phyloP scores from a whole-genome alignment of 2,329 filamentous ascomycete genomes.

The Diaporthe nobilis region DNA sequence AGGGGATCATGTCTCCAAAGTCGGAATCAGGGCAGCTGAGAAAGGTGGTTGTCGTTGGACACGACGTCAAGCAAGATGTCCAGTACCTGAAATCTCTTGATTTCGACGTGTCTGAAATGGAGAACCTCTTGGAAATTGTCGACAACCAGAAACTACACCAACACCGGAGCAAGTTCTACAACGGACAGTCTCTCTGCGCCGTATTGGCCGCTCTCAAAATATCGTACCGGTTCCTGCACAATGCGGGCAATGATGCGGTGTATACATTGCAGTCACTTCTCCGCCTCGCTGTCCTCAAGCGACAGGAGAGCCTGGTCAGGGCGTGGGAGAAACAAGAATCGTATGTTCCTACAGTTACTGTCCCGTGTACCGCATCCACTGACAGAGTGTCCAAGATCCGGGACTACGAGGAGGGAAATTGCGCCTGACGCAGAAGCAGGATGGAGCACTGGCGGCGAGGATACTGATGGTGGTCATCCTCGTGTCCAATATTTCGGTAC shows the following conservation, averaged over 20 bases:
- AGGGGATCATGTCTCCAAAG: constrained; percentile 53
- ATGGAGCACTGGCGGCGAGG: constrained; percentile 51
- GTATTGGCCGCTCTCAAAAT: constrained; percentile 78
- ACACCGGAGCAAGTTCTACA: constrained; percentile 67
- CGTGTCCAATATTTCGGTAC: constrained; percentile 8
- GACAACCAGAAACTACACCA: constrained; percentile 84
- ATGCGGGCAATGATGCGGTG: constrained; percentile 88
- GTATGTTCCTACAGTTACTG: neutral
- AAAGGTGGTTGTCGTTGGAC: constrained; percentile 83
- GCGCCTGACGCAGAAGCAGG: constrained; percentile 47
- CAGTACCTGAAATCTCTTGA: constrained; percentile 76
- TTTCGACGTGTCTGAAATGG: constrained; percentile 68
- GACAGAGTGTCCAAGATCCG: neutral
- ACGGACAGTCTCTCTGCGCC: constrained; percentile 69
- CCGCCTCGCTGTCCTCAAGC: constrained; percentile 63
- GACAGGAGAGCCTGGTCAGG: constrained; percentile 46
- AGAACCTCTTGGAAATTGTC: constrained; percentile 72
- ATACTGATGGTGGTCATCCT: constrained; percentile 49
- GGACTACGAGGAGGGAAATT: constrained; percentile 27
- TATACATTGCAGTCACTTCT: constrained; percentile 84
- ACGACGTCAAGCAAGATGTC: constrained; percentile 79
- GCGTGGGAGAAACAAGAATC: constrained; percentile 35
- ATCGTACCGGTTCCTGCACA: constrained; percentile 78
- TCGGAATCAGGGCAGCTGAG: constrained; percentile 43
- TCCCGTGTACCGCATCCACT: neutral